A percentile compares a stretch with the other conserved stretches of the same genome.
phyloP scores from a whole-genome alignment of 805 yeast genomes.

The Sugiyamaella valdiviana region DNA sequence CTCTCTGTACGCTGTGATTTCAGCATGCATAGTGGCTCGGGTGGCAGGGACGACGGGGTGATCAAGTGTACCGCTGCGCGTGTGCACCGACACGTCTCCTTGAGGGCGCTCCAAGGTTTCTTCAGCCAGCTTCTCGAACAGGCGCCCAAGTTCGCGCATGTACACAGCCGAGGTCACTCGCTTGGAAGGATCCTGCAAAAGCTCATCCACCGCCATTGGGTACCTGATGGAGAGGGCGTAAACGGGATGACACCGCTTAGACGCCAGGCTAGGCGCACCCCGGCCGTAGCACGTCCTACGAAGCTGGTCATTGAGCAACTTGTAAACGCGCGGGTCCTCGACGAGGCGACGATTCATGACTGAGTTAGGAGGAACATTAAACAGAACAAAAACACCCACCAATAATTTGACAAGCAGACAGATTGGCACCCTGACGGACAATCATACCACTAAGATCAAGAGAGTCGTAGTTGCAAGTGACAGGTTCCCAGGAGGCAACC shows the following conservation, averaged over 20 bases:
- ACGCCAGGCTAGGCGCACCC: neutral
- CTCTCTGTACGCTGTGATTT: too few species aligned
- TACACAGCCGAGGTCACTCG: neutral
- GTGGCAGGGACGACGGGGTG: too few species aligned
- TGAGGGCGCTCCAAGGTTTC: too few species aligned
- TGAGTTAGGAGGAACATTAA: too few species aligned
- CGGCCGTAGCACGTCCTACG: neutral
- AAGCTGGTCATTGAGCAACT: neutral
- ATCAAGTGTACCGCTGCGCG: too few species aligned
- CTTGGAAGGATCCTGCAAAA: constrained; percentile 4
- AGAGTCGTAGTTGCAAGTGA: neutral
- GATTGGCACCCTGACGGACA: neutral
- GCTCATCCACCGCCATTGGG: neutral
- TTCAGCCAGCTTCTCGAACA: neutral
- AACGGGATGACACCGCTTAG: neutral
- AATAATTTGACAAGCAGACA: neutral
- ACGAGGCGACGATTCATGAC: neutral
- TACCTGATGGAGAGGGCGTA: neutral
- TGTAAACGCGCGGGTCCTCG: neutral
- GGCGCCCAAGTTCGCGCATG: neutral
- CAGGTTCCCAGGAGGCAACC: neutral
- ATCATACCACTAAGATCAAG: neutral
- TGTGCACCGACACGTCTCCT: too few species aligned
- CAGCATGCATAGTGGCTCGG: too few species aligned
- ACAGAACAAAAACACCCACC: too few species aligned